A percentile compares a stretch with the other conserved stretches of the same genome.
phyloP scores from a whole-genome alignment of 2,329 filamentous ascomycete genomes.

The Alternaria solani region DNA sequence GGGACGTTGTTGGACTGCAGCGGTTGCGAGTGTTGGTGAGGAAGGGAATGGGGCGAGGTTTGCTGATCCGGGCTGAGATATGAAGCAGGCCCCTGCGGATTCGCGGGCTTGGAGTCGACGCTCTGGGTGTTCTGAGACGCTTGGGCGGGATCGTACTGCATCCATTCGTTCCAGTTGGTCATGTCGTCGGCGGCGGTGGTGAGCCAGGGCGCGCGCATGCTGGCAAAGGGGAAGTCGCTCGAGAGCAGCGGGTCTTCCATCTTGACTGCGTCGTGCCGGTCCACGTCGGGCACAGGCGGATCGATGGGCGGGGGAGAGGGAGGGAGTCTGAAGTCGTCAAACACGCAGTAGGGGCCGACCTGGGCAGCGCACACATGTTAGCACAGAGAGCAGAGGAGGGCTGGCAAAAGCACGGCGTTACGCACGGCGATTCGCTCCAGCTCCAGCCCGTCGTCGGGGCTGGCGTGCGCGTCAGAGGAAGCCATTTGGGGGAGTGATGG shows the following conservation, averaged over 20 bases:
- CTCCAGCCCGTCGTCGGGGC: conserved; percentile 47
- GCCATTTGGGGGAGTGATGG: conserved; percentile 28
- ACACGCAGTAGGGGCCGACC: conserved; percentile 52
- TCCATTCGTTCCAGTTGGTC: conserved; percentile 57
- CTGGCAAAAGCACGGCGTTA: conserved; percentile 24
- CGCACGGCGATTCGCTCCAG: conserved; percentile 52
- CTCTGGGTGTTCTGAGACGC: conserved; percentile 38
- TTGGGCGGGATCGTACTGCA: conserved; percentile 57
- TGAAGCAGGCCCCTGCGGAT: conserved; percentile 38
- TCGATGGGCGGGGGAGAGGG: conserved; percentile 26
- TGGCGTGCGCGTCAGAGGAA: conserved; percentile 34
- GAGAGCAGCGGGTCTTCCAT: conserved; percentile 49
- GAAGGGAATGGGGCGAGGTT: conserved; percentile 37
- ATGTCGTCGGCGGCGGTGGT: conserved; percentile 44
- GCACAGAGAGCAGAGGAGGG: conserved; percentile 20
- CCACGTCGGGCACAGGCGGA: conserved; percentile 18
- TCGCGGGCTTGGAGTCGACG: conserved; percentile 33
- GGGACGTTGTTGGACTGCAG: conserved; percentile 31
- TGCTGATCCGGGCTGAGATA: conserved; percentile 39
- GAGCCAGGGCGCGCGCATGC: conserved; percentile 47
- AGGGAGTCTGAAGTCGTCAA: conserved; percentile 46
- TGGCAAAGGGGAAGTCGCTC: conserved; percentile 44
- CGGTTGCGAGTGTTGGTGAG: conserved; percentile 38
- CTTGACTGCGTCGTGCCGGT: conserved; percentile 14
- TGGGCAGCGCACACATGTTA: conserved; percentile 36